Base-by-base conservation (phyloP, 1,284 basidiomycete genomes). In the Cutaneotrichosporon sp. region DNA sequence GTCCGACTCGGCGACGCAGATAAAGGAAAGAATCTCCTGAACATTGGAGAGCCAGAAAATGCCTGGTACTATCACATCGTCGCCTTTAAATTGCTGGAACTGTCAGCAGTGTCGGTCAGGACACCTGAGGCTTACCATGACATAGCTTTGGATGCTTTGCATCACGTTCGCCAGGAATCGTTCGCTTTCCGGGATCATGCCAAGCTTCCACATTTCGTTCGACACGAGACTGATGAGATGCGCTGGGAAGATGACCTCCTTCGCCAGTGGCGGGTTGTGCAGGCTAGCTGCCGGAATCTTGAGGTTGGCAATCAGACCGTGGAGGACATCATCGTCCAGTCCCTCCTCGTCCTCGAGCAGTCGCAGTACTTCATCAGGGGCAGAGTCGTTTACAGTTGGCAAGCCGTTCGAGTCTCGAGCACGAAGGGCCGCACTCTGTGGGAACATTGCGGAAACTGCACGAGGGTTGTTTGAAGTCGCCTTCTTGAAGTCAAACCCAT, bases 171-270 rank as follows among this genome's bases (percentile, higher is more conserved):
- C 96, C 55, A 99, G 80, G 83, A 98, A 98, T 33, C 93, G 82
- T 74, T 98, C 96, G 75, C 91, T 96, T 75, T 98, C 94, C 24
- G 86, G 82, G 63, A 98, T 97, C 66, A 99, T 83, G 25, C 93
- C 92, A 67, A 97, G 91, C 77, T 97, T 97, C 96, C 96, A 99
- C 94, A 98, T 98, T 76, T 98, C 96, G 75, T 98, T 99, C 19
- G 92, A 96, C 55, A 97, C 87, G 46, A 98, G 79, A 66, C 88
- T 91, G 76, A 98, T 98, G 55, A 99, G 82, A 74, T 98, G 97
- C n/a, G 96, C 94, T 5, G 96, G 96, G 86, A 98, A 99, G 37
- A 99, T 80, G 50, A 98, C 93, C 75, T 99, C 96, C 76, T 97
- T 98, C 58, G 93, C 86, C 26, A 87, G 85, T 17, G 92, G 90